phyloP scores from a whole-genome alignment of 352 stramenopile genomes.

The Porosira glacialis region DNA sequence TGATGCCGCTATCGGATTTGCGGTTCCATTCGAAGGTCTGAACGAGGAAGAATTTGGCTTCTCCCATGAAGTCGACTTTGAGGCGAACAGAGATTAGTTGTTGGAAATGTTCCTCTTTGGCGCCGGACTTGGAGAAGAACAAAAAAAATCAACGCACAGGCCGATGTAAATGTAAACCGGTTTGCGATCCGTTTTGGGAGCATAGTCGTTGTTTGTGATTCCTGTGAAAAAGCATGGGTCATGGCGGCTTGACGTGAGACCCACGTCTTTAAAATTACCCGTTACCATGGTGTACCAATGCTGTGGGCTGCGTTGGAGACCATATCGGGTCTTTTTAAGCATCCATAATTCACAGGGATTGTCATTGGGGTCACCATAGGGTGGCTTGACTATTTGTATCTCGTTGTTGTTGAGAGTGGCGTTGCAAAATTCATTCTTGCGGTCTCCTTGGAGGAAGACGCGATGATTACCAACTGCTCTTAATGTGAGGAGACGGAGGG shows the following conservation, averaged over 20 bases:
- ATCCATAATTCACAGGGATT: constrained; percentile 18
- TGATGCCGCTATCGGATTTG: constrained; percentile 2
- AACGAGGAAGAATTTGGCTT: constrained; percentile 8
- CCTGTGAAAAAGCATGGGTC: constrained; percentile 26
- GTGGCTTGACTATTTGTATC: constrained; percentile 19
- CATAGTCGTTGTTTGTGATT: too few relatives aligned
- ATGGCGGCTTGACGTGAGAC: constrained; percentile 10
- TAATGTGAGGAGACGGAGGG: constrained; percentile 16
- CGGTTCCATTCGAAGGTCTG: constrained; percentile 11
- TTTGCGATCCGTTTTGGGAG: too few relatives aligned
- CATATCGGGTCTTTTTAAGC: constrained; percentile 42
- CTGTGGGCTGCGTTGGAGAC: constrained; percentile 7
- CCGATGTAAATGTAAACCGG: constrained; percentile 5
- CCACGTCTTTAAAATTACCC: constrained; percentile 7
- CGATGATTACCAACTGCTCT: constrained; percentile 15
- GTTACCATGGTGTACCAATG: constrained; percentile 36
- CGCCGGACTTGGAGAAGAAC: constrained; percentile 10
- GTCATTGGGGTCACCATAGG: constrained; percentile 11
- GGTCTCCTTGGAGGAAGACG: constrained; percentile 43
- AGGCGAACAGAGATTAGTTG: too few relatives aligned
- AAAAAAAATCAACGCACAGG: constrained; percentile 19
- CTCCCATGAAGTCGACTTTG: constrained; percentile 2
- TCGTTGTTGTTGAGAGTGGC: constrained; percentile 25
- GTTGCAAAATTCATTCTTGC: constrained; percentile 49
- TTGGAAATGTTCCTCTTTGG: constrained; percentile 9